Conservation (phyloP, 2,329 filamentous ascomycete genomes). For the Gliomastix tumulicola region DNA sequence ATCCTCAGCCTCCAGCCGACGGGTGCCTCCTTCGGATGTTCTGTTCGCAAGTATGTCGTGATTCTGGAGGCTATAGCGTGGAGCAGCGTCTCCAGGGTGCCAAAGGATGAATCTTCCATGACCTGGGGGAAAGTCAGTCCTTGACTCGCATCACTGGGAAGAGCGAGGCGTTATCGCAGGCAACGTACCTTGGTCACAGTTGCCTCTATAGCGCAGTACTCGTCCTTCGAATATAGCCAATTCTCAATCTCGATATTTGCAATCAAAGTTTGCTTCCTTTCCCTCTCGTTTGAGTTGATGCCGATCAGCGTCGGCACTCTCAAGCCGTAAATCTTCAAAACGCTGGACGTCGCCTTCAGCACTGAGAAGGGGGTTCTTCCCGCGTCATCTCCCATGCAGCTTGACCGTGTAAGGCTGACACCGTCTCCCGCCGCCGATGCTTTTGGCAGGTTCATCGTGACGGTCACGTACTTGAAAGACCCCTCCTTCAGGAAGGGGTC, state of each 20-base stretch:
- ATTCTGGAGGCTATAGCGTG: background rate
- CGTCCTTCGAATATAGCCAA: conserved; percentile 36
- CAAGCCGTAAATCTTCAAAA: conserved; percentile 47
- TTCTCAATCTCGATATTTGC: conserved; percentile 56
- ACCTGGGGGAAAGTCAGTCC: conserved; percentile 23
- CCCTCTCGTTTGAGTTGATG: conserved; percentile 64
- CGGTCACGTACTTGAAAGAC: conserved; percentile 36
- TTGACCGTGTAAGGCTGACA: conserved; percentile 42
- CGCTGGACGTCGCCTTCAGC: too few relatives aligned
- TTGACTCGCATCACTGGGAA: background rate
- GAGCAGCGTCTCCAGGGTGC: conserved; percentile 54
- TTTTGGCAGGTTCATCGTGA: conserved; percentile 57
- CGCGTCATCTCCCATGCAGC: conserved; percentile 14
- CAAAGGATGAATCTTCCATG: conserved; percentile 49
- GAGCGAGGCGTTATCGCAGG: background rate
- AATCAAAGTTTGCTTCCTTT: conserved; percentile 58
- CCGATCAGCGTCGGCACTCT: conserved; percentile 63
- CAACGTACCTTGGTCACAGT: conserved; percentile 50
- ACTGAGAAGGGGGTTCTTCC: conserved; percentile 12
- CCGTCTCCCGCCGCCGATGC: conserved; percentile 59
- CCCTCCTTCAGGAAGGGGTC: conserved; percentile 19
- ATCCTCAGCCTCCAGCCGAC: conserved; percentile 48
- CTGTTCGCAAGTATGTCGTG: conserved; percentile 21
- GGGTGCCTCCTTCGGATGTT: conserved; percentile 5
- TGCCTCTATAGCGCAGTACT: conserved; percentile 49